A percentile compares a stretch with the other conserved stretches of the same genome.
These are phyloP conservation scores for Moesziomyces antarcticus DNA, from an alignment of 1,284 basidiomycete species.

Conservation along the genomic window DNA sequence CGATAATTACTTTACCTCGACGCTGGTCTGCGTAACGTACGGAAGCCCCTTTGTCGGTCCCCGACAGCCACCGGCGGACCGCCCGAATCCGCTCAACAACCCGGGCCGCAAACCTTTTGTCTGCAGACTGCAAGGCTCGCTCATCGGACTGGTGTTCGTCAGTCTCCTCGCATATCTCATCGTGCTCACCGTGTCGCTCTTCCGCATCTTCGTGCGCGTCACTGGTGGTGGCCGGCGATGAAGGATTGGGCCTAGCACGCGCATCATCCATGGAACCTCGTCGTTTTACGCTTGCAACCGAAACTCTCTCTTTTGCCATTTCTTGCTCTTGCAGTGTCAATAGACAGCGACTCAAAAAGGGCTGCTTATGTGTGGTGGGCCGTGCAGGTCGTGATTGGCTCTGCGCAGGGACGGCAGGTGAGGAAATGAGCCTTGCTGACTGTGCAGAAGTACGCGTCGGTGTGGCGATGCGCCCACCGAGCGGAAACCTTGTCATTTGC, in stretches of 20 bases:
- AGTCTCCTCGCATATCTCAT: conserved; percentile 67
- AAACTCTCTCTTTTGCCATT: too few relatives aligned
- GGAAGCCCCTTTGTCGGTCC: conserved; percentile 71
- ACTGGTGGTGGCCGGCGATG: conserved; percentile 32
- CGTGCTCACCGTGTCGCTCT: conserved; percentile 60
- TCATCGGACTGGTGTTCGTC: conserved; percentile 71
- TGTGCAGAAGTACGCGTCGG: too few relatives aligned
- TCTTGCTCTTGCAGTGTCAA: too few relatives aligned
- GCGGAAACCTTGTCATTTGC: too few relatives aligned
- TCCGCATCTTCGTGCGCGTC: conserved; percentile 59
- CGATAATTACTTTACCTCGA: conserved; percentile 90
- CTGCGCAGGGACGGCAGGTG: too few relatives aligned
- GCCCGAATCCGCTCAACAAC: conserved; percentile 51
- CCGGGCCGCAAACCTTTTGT: conserved; percentile 71
- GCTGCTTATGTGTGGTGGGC: too few relatives aligned
- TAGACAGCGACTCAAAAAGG: too few relatives aligned
- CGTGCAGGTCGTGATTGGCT: too few relatives aligned
- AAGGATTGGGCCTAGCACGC: neutral
- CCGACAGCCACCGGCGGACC: conserved; percentile 69
- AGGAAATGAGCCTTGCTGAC: too few relatives aligned
- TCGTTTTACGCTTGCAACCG: neutral
- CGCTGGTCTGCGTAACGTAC: conserved; percentile 74
- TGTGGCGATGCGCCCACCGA: too few relatives aligned
- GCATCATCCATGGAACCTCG: neutral
- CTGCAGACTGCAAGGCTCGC: conserved; percentile 70